Conservation (phyloP, 192 early-diverging fungal species). For the Dissophora globulifera region DNA sequence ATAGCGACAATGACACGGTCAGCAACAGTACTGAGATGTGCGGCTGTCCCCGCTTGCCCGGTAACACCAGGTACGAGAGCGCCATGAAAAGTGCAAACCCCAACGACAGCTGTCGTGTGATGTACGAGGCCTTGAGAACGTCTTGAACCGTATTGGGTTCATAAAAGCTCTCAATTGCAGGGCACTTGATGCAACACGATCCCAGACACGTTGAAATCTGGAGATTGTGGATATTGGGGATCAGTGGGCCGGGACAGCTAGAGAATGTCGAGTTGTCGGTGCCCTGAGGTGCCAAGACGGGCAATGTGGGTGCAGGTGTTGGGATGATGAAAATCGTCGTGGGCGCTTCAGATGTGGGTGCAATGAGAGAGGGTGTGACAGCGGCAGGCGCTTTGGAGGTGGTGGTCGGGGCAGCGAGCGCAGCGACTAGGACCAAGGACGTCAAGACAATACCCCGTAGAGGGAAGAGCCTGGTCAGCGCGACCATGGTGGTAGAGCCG, state of each 20-base stretch:
- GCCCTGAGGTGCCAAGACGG: neutral
- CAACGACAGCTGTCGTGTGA: conserved; percentile 28
- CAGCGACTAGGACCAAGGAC: too few relatives aligned
- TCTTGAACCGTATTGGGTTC: conserved; percentile 30
- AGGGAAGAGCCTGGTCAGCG: too few relatives aligned
- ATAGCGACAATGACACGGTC: conserved; percentile 37
- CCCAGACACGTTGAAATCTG: neutral
- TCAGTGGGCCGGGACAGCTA: conserved; percentile 28
- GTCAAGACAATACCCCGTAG: too few relatives aligned
- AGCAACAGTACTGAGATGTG: conserved; percentile 51
- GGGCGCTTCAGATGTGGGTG: neutral
- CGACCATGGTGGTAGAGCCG: too few relatives aligned
- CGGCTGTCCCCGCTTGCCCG: conserved; percentile 42
- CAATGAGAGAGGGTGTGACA: too few relatives aligned
- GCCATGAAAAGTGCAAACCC: conserved; percentile 33
- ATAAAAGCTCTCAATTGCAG: conserved; percentile 40
- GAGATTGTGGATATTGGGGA: conserved; percentile 25
- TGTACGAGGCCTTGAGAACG: conserved; percentile 28
- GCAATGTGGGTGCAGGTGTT: neutral
- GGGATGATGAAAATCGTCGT: conserved; percentile 2
- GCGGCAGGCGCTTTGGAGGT: neutral
- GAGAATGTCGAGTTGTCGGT: neutral
- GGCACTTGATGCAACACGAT: conserved; percentile 36
- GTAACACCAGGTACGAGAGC: conserved; percentile 34
- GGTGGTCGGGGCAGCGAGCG: neutral